phyloP scores from a whole-genome alignment of 108 stramenopile species.

The Mayamaea pseudoterrestris region DNA sequence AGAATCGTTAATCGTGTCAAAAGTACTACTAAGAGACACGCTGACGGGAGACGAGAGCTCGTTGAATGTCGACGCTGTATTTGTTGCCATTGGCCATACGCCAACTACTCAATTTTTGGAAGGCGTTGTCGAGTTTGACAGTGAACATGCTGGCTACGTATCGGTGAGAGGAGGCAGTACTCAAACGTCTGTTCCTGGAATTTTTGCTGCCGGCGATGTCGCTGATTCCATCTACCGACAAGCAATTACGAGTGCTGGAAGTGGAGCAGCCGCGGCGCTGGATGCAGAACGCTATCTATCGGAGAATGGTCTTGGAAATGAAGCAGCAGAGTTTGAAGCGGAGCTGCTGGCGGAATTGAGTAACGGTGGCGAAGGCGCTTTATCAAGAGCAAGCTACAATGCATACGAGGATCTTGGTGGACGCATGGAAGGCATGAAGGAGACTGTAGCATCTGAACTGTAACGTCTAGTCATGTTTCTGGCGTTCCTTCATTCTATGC shows the following conservation, averaged over 20 bases:
- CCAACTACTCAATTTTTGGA: conserved; percentile 80
- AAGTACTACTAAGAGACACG: conserved; percentile 52
- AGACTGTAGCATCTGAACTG: conserved; percentile 43
- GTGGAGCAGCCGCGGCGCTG: conserved; percentile 89
- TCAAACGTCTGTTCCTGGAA: conserved; percentile 77
- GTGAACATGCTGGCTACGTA: conserved; percentile 76
- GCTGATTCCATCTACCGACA: conserved; percentile 90
- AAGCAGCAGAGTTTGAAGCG: conserved; percentile 73
- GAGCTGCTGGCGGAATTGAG: conserved; percentile 75
- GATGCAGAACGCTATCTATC: conserved; percentile 91
- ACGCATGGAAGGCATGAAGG: conserved; percentile 63
- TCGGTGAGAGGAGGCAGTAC: conserved; percentile 45
- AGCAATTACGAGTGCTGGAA: conserved; percentile 90
- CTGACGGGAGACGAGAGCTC: conserved; percentile 38
- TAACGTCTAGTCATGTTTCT: no score
- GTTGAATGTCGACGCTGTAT: conserved; percentile 68
- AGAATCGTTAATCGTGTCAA: conserved; percentile 43
- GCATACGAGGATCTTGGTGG: conserved; percentile 76
- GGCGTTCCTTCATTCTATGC: no score
- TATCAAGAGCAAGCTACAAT: conserved; percentile 37
- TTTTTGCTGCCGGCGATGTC: conserved; percentile 94
- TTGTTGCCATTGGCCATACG: conserved; percentile 92
- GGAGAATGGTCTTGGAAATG: conserved; percentile 82
- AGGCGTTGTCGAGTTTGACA: conserved; percentile 73
- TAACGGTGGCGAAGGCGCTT: conserved; percentile 21